Evolutionary conservation across 805 yeast genomes (phyloP).

Genomic region (Lipomyces yamanashiensis): DNA sequence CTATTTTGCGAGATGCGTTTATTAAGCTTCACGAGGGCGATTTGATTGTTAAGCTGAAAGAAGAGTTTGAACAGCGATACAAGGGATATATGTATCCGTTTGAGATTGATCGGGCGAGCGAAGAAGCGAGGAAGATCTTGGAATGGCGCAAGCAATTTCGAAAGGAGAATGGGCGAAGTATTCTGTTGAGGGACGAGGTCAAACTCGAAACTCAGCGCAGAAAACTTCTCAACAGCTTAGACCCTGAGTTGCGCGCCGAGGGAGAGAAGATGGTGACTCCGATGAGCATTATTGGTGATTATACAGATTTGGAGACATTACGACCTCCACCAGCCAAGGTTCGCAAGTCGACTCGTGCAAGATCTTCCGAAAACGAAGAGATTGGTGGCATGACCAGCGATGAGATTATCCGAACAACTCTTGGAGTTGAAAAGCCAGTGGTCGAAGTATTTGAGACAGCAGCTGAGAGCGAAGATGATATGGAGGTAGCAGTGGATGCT

Average conservation of each 20-base stretch:
- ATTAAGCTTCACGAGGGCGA: slow-evolving; percentile 76
- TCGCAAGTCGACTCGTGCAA: slow-evolving; percentile 34
- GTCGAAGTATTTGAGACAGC: slow-evolving; percentile 3
- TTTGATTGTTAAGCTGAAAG: slow-evolving; percentile 67
- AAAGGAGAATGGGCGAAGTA: slow-evolving; percentile 53
- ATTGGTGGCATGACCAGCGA: slow-evolving; percentile 35
- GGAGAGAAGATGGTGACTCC: slow-evolving; percentile 71
- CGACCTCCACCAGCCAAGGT: slow-evolving; percentile 3
- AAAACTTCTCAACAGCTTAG: slow-evolving; percentile 56
- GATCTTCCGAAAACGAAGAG: slow-evolving; percentile 46
- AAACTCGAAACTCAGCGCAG: slow-evolving; percentile 69
- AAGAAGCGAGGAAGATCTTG: slow-evolving; percentile 56
- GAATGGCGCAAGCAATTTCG: slow-evolving; percentile 31
- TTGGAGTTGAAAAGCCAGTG: slow-evolving; percentile 12
- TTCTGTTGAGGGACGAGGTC: slow-evolving; percentile 74
- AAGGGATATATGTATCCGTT: slow-evolving; percentile 67
- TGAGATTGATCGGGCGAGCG: slow-evolving; percentile 57
- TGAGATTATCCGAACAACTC: slow-evolving; percentile 38
- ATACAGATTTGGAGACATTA: slow-evolving; percentile 15
- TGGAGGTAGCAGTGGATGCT: neutral
- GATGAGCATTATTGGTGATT: slow-evolving; percentile 53
- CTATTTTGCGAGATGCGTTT: slow-evolving; percentile 73
- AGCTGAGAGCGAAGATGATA: neutral
- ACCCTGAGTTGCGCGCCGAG: slow-evolving; percentile 53
- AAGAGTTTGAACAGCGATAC: slow-evolving; percentile 83